Conservation (phyloP, 176 grass and related monocot species). For the Sorghum bicolor region DNA sequence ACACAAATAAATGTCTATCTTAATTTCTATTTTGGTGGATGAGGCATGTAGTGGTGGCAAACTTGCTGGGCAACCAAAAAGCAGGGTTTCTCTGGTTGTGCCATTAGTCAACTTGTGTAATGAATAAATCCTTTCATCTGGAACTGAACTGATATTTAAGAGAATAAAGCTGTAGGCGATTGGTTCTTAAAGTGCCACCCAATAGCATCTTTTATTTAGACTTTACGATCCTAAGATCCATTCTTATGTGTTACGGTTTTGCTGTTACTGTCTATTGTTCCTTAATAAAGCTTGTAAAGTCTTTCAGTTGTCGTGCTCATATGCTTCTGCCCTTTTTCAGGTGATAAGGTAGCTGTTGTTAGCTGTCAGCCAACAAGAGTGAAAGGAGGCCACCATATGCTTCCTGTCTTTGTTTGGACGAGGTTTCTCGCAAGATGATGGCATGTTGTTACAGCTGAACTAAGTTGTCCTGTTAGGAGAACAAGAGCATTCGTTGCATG, state of each 20-base stretch:
- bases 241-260: slow-evolving; percentile 13
- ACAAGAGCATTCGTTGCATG: slow-evolving; percentile 5
- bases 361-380: slow-evolving; percentile 28
- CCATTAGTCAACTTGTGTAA: slow-evolving; percentile 10
- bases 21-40: slow-evolving; percentile 5
- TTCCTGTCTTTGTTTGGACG: neutral
- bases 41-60: neutral
- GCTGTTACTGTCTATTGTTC: slow-evolving; percentile 9
- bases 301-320: slow-evolving; percentile 1
- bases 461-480: slow-evolving; percentile 30
- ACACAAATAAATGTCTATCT: neutral
- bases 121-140: neutral
- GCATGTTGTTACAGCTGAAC: slow-evolving; percentile 23
- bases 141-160: neutral
- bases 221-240: neutral
- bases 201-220: slow-evolving; percentile 10
- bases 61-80: slow-evolving; percentile 16
- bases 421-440: slow-evolving; percentile 13
- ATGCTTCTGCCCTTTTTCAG: slow-evolving; percentile 23
- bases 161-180: slow-evolving; percentile 14
- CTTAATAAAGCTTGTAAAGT: slow-evolving; percentile 13
- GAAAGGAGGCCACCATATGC: slow-evolving; percentile 22
- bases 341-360: slow-evolving; percentile 23
- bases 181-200: slow-evolving; percentile 13
- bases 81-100: neutral